phyloP scores from a whole-genome alignment of 139 green algal species.

The Ettlia oleoabundans region DNA sequence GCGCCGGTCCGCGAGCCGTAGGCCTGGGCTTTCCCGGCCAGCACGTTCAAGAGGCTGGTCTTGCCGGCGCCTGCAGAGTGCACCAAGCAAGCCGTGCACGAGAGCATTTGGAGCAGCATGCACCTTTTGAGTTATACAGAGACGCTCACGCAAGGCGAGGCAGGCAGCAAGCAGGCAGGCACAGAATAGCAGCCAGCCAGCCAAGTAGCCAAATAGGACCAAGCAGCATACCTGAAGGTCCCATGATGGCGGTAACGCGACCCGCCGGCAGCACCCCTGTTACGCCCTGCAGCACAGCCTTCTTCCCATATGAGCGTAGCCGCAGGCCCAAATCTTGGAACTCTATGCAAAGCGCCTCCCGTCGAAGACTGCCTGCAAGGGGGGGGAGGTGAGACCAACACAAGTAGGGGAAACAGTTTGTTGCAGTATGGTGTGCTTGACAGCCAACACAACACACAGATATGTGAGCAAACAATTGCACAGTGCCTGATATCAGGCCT shows the following conservation, averaged over 20 bases:
- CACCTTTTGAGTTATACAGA: background rate
- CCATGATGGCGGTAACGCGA: conserved; percentile 65
- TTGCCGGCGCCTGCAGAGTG: conserved; percentile 58
- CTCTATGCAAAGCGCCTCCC: conserved; percentile 42
- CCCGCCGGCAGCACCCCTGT: conserved; percentile 30
- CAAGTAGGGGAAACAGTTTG: background rate
- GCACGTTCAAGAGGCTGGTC: conserved; percentile 57
- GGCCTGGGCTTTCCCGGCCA: conserved; percentile 55
- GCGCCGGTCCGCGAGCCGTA: conserved; percentile 57
- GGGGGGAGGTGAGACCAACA: background rate
- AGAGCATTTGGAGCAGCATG: no score
- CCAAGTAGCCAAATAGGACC: background rate
- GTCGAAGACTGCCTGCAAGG: background rate
- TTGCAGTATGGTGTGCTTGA: no score
- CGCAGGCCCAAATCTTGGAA: conserved; percentile 55
- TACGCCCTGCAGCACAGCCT: conserved; percentile 55
- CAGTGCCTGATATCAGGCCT: no score
- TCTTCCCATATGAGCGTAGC: conserved; percentile 44
- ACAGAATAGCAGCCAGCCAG: background rate
- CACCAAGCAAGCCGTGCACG: no score
- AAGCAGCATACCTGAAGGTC: conserved; percentile 47
- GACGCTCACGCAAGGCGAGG: background rate
- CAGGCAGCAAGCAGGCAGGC: background rate
- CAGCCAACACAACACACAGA: no score
- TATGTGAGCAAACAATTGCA: no score